Evolutionary conservation across 2,329 filamentous ascomycete genomes (phyloP).

Genomic region (Hypoxylon sp.): DNA sequence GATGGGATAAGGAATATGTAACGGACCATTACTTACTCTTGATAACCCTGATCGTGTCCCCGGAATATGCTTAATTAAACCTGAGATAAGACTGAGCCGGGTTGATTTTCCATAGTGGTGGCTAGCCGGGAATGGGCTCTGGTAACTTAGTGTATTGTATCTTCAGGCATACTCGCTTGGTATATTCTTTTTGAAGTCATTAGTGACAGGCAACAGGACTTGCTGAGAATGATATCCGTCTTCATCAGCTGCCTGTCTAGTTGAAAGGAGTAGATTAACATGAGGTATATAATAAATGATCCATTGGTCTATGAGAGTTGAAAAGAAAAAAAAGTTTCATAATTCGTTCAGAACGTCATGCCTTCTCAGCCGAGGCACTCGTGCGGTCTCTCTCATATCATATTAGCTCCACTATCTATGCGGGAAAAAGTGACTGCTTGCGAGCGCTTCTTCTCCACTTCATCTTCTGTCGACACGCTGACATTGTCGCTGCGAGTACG

Average conservation of each 20-base stretch:
- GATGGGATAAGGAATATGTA: neutral
- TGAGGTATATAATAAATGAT: neutral
- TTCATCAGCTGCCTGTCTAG: neutral
- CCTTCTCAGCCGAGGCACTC: neutral
- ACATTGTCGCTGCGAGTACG: slow-evolving; percentile 23
- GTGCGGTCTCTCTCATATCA: neutral
- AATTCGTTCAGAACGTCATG: slow-evolving; percentile 4
- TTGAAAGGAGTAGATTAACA: too few relatives aligned
- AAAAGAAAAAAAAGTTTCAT: neutral
- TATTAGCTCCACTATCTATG: neutral
- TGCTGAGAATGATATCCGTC: neutral
- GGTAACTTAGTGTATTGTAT: too few relatives aligned
- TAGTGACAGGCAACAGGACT: too few relatives aligned
- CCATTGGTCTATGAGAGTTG: neutral
- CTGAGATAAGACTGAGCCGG: too few relatives aligned
- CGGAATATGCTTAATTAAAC: too few relatives aligned
- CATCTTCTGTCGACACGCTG: slow-evolving; percentile 23
- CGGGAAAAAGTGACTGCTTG: slow-evolving; percentile 14
- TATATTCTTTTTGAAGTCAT: too few relatives aligned
- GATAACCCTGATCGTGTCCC: too few relatives aligned
- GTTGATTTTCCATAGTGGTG: too few relatives aligned
- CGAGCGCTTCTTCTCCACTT: slow-evolving; percentile 24
- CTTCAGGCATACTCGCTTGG: too few relatives aligned
- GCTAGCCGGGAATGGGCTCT: too few relatives aligned
- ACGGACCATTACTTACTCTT: neutral